A percentile compares a stretch with the other conserved stretches of the same genome.
Conservation (phyloP, 2,329 filamentous ascomycete species). For the Epichloe typhina region DNA sequence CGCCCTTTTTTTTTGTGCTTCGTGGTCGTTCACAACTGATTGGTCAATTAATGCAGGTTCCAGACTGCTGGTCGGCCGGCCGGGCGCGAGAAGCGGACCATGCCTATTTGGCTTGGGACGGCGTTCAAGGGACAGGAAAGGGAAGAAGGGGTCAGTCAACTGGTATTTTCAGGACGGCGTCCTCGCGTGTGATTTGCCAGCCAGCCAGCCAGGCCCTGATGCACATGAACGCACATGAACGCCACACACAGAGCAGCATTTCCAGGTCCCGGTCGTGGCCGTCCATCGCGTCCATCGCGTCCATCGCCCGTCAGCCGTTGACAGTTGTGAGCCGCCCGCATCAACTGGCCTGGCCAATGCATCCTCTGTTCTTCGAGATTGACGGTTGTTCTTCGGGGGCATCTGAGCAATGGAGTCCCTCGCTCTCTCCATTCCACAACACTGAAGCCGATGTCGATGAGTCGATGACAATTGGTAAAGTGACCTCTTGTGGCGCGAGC, state of each 20-base stretch:
- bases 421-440: too few species aligned
- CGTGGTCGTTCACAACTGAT: too few species aligned
- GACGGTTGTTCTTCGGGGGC: too few species aligned
- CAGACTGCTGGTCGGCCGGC: background rate
- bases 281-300: background rate
- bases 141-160: background rate
- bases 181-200: background rate
- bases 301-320: background rate
- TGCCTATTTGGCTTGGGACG: background rate
- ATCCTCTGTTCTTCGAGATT: too few species aligned
- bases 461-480: background rate
- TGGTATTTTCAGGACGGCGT: background rate
- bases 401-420: too few species aligned
- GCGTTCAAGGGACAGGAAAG: background rate
- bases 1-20: too few species aligned
- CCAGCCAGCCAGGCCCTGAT: background rate
- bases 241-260: too few species aligned
- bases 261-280: background rate
- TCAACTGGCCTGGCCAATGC: too few species aligned
- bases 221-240: too few species aligned
- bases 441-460: background rate
- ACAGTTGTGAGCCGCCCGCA: too few species aligned
- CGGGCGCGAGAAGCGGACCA: background rate
- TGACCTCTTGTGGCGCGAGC: conserved; percentile 14
- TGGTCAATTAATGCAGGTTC: background rate